Percentiles rank a stretch among this genome's conserved stretches.
phyloP scores from a whole-genome alignment of 2,329 filamentous ascomycete species.

The Periglandula ipomoeae region DNA sequence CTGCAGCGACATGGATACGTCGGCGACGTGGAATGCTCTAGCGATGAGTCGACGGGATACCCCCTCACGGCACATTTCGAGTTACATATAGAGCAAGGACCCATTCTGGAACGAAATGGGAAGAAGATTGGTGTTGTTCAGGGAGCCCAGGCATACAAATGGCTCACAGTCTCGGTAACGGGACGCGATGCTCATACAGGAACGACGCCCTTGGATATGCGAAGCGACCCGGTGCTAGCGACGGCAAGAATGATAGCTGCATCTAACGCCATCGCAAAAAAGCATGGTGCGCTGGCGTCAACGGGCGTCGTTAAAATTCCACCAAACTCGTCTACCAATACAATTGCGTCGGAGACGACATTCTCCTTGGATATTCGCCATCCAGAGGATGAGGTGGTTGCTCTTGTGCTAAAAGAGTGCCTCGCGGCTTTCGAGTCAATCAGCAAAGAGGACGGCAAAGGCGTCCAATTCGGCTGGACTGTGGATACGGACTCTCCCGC shows the following conservation, averaged over 20 bases:
- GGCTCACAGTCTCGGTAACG: conserved; percentile 20
- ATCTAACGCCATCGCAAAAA: conserved; percentile 18
- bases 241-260: conserved; percentile 25
- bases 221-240: conserved; percentile 25
- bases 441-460: conserved; percentile 17
- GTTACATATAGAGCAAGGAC: conserved; percentile 69
- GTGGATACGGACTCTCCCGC: conserved; percentile 52
- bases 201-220: conserved; percentile 22
- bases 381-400: conserved; percentile 43
- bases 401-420: conserved; percentile 27
- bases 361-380: conserved; percentile 60
- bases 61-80: conserved; percentile 73
- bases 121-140: conserved; percentile 22
- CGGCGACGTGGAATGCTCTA: conserved; percentile 11
- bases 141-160: conserved; percentile 24
- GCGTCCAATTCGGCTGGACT: conserved; percentile 44
- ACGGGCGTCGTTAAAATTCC: conserved; percentile 22
- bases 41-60: conserved; percentile 10
- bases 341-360: conserved; percentile 54
- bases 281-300: conserved; percentile 18
- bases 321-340: conserved; percentile 61
- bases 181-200: conserved; percentile 23
- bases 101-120: conserved; percentile 45
- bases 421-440: conserved; percentile 16
- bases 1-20: conserved; percentile 57